A percentile compares a stretch with the other conserved stretches of the same genome.
These are phyloP conservation scores for Datisca glomerata DNA, from an alignment of 306 rosid species.

Conservation along the genomic window DNA sequence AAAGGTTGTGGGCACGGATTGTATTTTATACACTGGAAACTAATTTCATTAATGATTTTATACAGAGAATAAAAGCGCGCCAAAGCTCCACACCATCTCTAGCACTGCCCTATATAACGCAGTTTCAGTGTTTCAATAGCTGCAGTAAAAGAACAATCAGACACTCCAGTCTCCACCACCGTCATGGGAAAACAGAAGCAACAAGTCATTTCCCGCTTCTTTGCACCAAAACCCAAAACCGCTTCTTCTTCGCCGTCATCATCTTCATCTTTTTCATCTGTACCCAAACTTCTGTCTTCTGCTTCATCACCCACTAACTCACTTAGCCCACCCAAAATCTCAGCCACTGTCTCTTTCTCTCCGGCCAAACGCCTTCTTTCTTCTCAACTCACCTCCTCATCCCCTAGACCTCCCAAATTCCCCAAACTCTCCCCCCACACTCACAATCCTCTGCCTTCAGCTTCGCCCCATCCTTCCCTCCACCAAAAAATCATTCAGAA, in stretches of 20 bases:
- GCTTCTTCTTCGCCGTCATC: slow-evolving; percentile 13
- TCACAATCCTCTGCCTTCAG: slow-evolving; percentile 30
- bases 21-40: too few relatives aligned
- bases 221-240: slow-evolving; percentile 56
- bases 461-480: slow-evolving; percentile 31
- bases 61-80: too few relatives aligned
- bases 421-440: slow-evolving; percentile 52
- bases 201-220: slow-evolving; percentile 79
- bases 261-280: slow-evolving; percentile 4
- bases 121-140: too few relatives aligned
- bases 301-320: slow-evolving; percentile 14
- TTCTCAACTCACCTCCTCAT: slow-evolving; percentile 31
- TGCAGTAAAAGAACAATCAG: too few relatives aligned
- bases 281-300: slow-evolving; percentile 1
- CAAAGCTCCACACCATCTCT: too few relatives aligned
- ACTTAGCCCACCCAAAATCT: slow-evolving; percentile 50
- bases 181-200: slow-evolving; percentile 83
- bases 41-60: too few relatives aligned
- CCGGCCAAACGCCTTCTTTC: slow-evolving; percentile 67
- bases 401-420: slow-evolving; percentile 30
- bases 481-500: slow-evolving; percentile 64
- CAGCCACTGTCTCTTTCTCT: slow-evolving; percentile 66
- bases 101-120: too few relatives aligned
- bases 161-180: too few relatives aligned
- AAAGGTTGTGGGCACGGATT: too few relatives aligned